Evolutionary conservation across 2,329 filamentous ascomycete genomes (phyloP).

Genomic region (Venturia pyrina): DNA sequence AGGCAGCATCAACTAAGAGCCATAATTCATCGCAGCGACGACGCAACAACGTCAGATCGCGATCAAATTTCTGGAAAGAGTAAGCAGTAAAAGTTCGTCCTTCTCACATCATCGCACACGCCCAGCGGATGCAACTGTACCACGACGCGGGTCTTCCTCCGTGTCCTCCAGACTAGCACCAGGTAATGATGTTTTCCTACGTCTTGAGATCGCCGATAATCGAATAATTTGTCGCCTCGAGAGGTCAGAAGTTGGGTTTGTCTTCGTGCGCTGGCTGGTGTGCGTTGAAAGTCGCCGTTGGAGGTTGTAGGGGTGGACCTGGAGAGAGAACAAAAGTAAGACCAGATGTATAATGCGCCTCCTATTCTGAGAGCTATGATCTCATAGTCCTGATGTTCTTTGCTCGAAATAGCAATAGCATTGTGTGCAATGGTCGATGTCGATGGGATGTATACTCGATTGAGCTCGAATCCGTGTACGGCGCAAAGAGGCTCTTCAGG

Average conservation of each 20-base stretch:
- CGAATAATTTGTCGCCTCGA: not conserved
- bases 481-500: not conserved
- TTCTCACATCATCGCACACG: not conserved
- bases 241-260: not conserved
- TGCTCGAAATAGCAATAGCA: not conserved
- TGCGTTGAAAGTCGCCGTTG: not conserved
- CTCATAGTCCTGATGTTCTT: not conserved
- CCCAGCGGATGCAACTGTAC: not conserved
- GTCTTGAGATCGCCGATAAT: too few relatives aligned
- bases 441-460: not conserved
- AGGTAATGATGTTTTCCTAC: not conserved
- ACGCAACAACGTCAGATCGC: not conserved
- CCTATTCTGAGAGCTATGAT: not conserved
- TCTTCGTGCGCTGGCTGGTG: not conserved
- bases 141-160: not conserved
- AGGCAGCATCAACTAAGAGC: not conserved
- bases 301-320: not conserved
- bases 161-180: not conserved
- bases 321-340: not conserved
- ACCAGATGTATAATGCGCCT: not conserved
- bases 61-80: not conserved
- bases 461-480: not conserved
- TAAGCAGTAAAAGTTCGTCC: not conserved
- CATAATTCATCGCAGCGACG: not conserved
- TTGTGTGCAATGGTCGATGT: not conserved